Base-by-base conservation (phyloP, 2,329 filamentous ascomycete species). In the Botrytis elliptica region DNA sequence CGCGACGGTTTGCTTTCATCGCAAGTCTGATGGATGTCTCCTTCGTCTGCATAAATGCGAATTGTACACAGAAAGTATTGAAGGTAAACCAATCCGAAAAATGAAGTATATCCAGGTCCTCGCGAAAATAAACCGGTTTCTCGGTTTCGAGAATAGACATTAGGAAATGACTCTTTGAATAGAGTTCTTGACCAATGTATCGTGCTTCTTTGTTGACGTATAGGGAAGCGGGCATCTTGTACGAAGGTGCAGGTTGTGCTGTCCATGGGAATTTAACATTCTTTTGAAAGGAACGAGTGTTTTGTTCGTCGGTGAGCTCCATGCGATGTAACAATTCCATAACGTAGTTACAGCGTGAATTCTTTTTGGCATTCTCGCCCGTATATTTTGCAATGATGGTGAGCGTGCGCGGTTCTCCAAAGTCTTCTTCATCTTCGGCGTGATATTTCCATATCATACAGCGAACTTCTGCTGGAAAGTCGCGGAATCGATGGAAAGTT, bases 81-180 rank as follows among this genome's bases (percentile, higher is more conserved):
- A 67, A 67, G 7, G 64, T 67, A 18, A 52, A 67, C 64, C 64
- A 67, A n/a, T 52, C 64, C 8, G 64, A 8, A 67, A 67, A 52
- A 52, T 67, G 44, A 67, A 67, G 64, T 38, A 14, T 29, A n/a
- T 67, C 64, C 16, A 52, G 7, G n/a, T 52, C 33, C 14, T 67
- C 33, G 4, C 64, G 64, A 52, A 67, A 67, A n/a, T 67, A 67
- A 9, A 67, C 22, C 3, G 44, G 12, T 10, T 29, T 55, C 52
- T n/a, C 46, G 36, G 38, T n/a, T 55, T 46, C 25, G 22, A 55
- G n/a, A n/a, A 55, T 55, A 1, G 33, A 52, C 64, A 52, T 67
- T 7, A 67, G 64, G 4, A 67, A 67, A 52, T 38, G 33, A 25
- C 33, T 67, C 36, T 29, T 55, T 16, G 46, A 67, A 16, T 55